Conservation (phyloP, 805 yeast species). For the Candida sithepensis region DNA sequence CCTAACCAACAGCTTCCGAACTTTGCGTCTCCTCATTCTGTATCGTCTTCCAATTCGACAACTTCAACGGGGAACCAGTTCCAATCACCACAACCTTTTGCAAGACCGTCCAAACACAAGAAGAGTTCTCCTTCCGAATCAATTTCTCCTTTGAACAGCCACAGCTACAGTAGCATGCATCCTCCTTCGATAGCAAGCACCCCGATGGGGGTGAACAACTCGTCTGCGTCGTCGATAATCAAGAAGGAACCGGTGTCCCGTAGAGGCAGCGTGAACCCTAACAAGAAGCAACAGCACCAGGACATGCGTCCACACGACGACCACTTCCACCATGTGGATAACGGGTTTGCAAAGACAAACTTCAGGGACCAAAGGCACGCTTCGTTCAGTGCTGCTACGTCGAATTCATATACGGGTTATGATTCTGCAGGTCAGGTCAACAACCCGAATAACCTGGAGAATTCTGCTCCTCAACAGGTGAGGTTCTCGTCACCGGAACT, state of each 20-base stretch:
- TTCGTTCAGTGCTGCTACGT: constrained; percentile 64
- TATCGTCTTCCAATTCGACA: constrained; percentile 14
- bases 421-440: constrained; percentile 9
- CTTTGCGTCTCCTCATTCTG: constrained; percentile 19
- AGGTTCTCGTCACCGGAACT: constrained; percentile 80
- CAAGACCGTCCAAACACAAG: constrained; percentile 13
- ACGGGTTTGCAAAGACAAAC: constrained; percentile 2
- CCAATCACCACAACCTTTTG: constrained; percentile 14
- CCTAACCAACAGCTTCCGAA: constrained; percentile 5
- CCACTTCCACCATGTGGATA: background rate
- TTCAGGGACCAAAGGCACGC: constrained; percentile 42
- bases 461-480: constrained; percentile 62
- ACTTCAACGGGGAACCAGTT: constrained; percentile 10
- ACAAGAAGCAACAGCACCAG: constrained; percentile 2
- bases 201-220: background rate
- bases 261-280: background rate
- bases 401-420: constrained; percentile 53
- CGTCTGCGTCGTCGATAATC: background rate
- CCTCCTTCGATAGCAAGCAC: background rate
- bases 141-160: constrained; percentile 13
- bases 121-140: constrained; percentile 11
- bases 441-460: constrained; percentile 10
- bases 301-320: background rate
- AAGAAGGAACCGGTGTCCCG: background rate
- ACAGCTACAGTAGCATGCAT: background rate